Evolutionary conservation across 2,329 filamentous ascomycete species (phyloP).

Genomic region (Fusarium concolor): DNA sequence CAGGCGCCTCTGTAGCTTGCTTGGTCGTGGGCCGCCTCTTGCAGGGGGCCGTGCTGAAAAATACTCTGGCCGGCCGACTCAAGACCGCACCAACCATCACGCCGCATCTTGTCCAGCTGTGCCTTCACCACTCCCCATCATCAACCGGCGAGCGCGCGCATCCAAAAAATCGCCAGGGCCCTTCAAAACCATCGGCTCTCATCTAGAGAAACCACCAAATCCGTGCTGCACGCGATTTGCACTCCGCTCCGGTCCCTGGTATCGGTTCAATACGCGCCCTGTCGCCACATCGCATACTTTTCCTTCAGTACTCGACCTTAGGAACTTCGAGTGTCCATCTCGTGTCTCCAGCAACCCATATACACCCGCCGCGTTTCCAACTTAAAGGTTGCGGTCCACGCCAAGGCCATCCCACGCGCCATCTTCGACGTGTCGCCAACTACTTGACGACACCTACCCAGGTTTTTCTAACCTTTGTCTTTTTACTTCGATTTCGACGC

Average conservation of each 20-base stretch:
- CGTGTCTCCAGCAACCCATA: conserved; percentile 31
- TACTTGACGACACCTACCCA: conserved; percentile 33
- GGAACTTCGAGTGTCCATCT: conserved; percentile 40
- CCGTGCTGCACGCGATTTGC: conserved; percentile 66
- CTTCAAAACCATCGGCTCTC: conserved; percentile 69
- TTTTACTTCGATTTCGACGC: conserved; percentile 44
- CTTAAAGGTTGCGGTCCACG: conserved; percentile 37
- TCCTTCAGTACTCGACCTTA: conserved; percentile 49
- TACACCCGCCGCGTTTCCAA: conserved; percentile 39
- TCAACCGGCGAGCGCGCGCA: conserved; percentile 67
- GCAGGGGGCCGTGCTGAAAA: conserved; percentile 58
- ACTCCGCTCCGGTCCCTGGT: conserved; percentile 57
- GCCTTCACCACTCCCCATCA: conserved; percentile 66
- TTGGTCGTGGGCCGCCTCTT: conserved; percentile 43
- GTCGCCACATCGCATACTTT: conserved; percentile 58
- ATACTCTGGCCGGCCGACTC: conserved; percentile 54
- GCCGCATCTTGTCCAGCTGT: conserved; percentile 63
- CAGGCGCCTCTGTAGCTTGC: conserved; percentile 41
- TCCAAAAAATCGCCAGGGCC: conserved; percentile 72
- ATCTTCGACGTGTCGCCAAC: conserved; percentile 46
- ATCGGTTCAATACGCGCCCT: conserved; percentile 56
- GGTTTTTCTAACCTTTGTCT: conserved; percentile 32
- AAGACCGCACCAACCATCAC: conserved; percentile 60
- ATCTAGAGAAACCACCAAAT: conserved; percentile 65
- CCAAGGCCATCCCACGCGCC: conserved; percentile 45